Evolutionary conservation across 2,329 filamentous ascomycete genomes (phyloP).

Genomic region (Hirsutella thompsonii): DNA sequence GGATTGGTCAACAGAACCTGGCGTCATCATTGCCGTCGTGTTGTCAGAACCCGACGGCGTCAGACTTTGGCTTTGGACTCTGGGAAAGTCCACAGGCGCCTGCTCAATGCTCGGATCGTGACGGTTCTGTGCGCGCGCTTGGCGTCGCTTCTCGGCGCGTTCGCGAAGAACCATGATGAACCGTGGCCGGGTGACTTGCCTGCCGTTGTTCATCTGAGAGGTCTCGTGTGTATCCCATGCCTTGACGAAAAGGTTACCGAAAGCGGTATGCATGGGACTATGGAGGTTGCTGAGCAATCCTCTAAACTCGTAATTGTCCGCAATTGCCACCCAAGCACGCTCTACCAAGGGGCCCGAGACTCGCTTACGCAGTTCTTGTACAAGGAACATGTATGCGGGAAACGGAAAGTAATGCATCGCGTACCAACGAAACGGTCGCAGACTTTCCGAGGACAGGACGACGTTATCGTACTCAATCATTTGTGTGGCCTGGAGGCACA

Average conservation of each 20-base stretch:
- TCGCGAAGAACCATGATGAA: slow-evolving; percentile 36
- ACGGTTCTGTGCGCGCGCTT: slow-evolving; percentile 15
- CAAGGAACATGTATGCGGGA: slow-evolving; percentile 47
- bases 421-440: slow-evolving; percentile 45
- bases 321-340: slow-evolving; percentile 44
- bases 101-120: slow-evolving; percentile 9
- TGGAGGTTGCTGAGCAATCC: slow-evolving; percentile 34
- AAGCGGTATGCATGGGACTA: slow-evolving; percentile 44
- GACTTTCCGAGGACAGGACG: slow-evolving; percentile 35
- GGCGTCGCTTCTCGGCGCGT: slow-evolving; percentile 22
- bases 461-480: slow-evolving; percentile 48
- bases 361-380: slow-evolving; percentile 39
- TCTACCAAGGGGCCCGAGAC: slow-evolving; percentile 42
- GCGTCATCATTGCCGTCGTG: slow-evolving; percentile 17
- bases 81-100: slow-evolving; percentile 13
- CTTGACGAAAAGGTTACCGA: slow-evolving; percentile 45
- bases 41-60: slow-evolving; percentile 9
- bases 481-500: slow-evolving; percentile 40
- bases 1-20: slow-evolving; percentile 9
- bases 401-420: slow-evolving; percentile 47
- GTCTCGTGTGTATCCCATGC: slow-evolving; percentile 47
- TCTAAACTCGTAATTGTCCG: slow-evolving; percentile 39
- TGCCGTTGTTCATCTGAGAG: slow-evolving; percentile 30
- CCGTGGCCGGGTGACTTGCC: slow-evolving; percentile 25
- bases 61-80: slow-evolving; percentile 4